Evolutionary conservation across 1,139 yeast species (phyloP), one percentile per base, ranked within the genome.

Genomic region (Sporopachydermia cereana): DNA sequence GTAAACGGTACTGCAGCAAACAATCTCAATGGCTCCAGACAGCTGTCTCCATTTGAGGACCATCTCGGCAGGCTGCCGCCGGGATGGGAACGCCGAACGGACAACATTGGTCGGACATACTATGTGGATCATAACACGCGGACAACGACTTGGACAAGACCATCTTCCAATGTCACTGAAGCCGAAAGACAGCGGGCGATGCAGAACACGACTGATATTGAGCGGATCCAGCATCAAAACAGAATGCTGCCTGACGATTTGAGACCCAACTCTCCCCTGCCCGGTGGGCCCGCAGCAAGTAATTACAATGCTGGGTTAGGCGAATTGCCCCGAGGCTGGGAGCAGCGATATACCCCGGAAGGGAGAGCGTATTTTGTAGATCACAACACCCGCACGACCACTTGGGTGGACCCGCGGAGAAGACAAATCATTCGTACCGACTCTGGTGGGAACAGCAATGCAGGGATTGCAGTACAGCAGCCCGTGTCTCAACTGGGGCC

Each of bases 351-450:
- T 58, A 91, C 99, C 3, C 95, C 95, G 41, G 98, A 91, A 65
- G 99, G 98, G 36, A 77, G 98, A 60, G 94, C 97, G 14, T 91
- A 91, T 66, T 91, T 89, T 63, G 98, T 91, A 46, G 99, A 91
- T 63, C 98, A 91, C 68, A 91, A 91, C 63, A 91, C 98, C 17
- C 78, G 98, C 63, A 91, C 99, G 0, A 91, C 99, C 3, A 93
- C 99, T 3, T 91, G 99, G 99, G 99, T 91, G 45, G 99, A 91
- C 63, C 99, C 99, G 52, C 78, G 98, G 66, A 80, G 98, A 66
- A 98, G 91, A 66, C 99, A 91, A 68, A 91, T 88, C 63, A 93
- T 91, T 55, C 84, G 97, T 61, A 88, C 95, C 51, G 88, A 84
- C 63, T 96, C 95, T 31, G 45, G 44, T 3, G 18, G 17, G 5